Percentiles rank a stretch among this genome's conserved stretches.
Conservation (phyloP, 208 protist genomes). For the Borovskyia barvae region DNA sequence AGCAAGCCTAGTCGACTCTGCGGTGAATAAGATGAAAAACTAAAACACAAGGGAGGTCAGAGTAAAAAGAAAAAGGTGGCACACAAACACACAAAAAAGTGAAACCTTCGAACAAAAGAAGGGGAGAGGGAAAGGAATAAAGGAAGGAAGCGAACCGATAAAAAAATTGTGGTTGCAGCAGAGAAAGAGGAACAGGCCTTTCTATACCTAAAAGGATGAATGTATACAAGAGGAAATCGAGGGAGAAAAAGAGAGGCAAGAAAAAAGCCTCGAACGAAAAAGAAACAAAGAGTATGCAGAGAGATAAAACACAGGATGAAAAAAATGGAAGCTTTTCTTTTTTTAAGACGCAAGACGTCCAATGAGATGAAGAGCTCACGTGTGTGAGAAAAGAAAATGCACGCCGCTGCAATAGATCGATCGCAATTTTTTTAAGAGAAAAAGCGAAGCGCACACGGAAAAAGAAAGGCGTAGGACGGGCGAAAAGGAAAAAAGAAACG, state of each 20-base stretch:
- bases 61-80: not conserved
- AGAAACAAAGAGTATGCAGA: slow-evolving; percentile 2
- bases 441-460: not conserved
- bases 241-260: not conserved
- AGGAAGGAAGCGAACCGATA: slow-evolving; percentile 1
- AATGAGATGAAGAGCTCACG: too few relatives aligned
- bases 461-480: not conserved
- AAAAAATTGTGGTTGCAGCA: not conserved
- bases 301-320: slow-evolving; percentile 1
- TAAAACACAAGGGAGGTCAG: not conserved
- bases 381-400: too few relatives aligned
- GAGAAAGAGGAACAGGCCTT: slow-evolving; percentile 5
- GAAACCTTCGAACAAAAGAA: slow-evolving; percentile 7
- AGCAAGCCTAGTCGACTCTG: not conserved
- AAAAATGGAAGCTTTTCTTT: too few relatives aligned
- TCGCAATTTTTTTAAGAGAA: too few relatives aligned
- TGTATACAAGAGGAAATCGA: not conserved
- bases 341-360: too few relatives aligned
- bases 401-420: too few relatives aligned
- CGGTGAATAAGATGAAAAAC: not conserved
- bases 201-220: too few relatives aligned
- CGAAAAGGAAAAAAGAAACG: not conserved
- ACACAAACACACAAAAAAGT: slow-evolving; percentile 8
- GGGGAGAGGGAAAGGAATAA: slow-evolving; percentile 5
- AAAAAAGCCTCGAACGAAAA: not conserved